phyloP scores from a whole-genome alignment of 176 grass and related monocot species.

The Raddia guianensis region DNA sequence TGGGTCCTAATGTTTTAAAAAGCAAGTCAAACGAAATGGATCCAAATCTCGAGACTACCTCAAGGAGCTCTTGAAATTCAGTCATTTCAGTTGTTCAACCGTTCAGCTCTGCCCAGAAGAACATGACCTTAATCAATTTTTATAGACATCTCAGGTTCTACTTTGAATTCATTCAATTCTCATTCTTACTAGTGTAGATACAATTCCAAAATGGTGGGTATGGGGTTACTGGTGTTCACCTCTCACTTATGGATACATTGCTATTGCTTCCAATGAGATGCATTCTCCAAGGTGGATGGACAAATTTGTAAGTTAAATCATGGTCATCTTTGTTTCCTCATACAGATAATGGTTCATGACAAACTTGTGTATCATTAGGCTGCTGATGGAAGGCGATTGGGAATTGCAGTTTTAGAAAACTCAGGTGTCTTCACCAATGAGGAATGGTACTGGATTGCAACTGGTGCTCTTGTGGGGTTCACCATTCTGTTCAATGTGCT shows the following conservation, averaged over 20 bases:
- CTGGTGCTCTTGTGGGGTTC: constrained; percentile 80
- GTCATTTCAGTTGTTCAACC: too few relatives aligned
- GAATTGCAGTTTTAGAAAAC: constrained; percentile 66
- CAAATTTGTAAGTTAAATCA: constrained; percentile 52
- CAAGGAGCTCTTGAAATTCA: too few relatives aligned
- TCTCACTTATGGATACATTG: constrained; percentile 83
- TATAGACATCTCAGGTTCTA: not conserved
- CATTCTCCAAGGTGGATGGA: constrained; percentile 92
- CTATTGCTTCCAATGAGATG: constrained; percentile 80
- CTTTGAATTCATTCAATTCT: constrained; percentile 2
- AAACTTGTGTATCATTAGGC: constrained; percentile 26
- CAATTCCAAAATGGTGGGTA: constrained; percentile 90
- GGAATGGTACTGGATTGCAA: constrained; percentile 94
- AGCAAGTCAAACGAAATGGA: too few relatives aligned
- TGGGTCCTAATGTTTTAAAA: too few relatives aligned
- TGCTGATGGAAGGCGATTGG: constrained; percentile 73
- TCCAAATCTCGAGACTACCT: too few relatives aligned
- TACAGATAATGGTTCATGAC: constrained; percentile 34
- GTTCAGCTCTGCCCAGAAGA: too few relatives aligned
- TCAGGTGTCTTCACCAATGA: constrained; percentile 53
- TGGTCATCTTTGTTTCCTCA: constrained; percentile 20
- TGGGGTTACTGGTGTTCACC: constrained; percentile 94
- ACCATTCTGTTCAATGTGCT: constrained; percentile 86
- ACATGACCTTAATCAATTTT: not conserved
- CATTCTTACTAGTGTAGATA: constrained; percentile 47